Evolutionary conservation across 331 rosid genomes (phyloP), one percentile per base, ranked within the genome.

Genomic region (Quercus tomentella): DNA sequence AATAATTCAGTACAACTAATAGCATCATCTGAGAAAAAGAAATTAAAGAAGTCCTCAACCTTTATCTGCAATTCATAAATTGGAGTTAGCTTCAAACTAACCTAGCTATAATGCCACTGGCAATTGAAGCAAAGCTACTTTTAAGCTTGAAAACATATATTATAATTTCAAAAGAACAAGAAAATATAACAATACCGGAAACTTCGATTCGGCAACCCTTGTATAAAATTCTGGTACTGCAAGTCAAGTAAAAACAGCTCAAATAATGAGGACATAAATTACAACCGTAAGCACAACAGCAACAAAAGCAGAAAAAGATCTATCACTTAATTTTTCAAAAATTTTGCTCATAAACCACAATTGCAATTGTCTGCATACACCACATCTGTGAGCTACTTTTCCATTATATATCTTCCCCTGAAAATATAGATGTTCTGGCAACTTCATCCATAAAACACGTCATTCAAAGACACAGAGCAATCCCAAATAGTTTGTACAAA

Each of bases 21-120:
- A 61, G 91, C 90, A 55, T 84, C 88, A 26, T 96, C 97, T 41
- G 96, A 90, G 85, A 90, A 92, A 76, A 90, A 93, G 75, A 87
- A 87, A 83, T 71, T 86, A 85, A 91, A 93, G 84, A 96, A 93
- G 77, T 89, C 98, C 79, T 90, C 98, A 51, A 88, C 97, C 87
- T 77, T 90, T 84, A 93, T 88, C 99, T 93, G 97, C 91, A 90
- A 78, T 63, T 84, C 83, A 81, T 71, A 77, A 82, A 77, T 56
- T 30, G 73, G 56, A 80, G 23, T 30, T 49, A 76, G 74, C 56
- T 72, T 72, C 70, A 88, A 77, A 76, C 35, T 30, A 70, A 35
- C 52, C 30, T 31, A 28, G 41, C 67, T 37, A 25, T 62, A 78
- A 71, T 45, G 80, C 67, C 67, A 49, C 70, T 62, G 23, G 22